Evolutionary conservation across 2,329 filamentous ascomycete species (phyloP).

Genomic region (Stagonosporopsis tanaceti): DNA sequence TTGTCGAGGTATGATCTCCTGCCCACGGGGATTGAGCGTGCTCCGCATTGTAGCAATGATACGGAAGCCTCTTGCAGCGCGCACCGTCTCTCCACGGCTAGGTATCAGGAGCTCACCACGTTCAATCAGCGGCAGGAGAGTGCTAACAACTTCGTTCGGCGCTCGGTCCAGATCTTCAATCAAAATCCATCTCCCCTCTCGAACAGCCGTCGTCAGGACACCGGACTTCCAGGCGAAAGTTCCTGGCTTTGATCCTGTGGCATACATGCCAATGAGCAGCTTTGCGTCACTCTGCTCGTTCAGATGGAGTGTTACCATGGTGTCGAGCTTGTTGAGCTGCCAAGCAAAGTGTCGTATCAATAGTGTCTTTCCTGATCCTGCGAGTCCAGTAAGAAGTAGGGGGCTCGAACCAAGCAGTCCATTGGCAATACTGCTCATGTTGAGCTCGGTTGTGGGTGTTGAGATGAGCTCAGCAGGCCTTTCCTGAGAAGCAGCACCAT

Average conservation of each 20-base stretch:
- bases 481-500: conserved; percentile 39
- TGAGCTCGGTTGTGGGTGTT: conserved; percentile 76
- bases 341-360: conserved; percentile 82
- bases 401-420: conserved; percentile 74
- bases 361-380: conserved; percentile 91
- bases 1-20: conserved; percentile 72
- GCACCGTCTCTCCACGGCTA: conserved; percentile 84
- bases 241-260: conserved; percentile 84
- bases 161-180: conserved; percentile 97
- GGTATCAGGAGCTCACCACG: conserved; percentile 89
- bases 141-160: conserved; percentile 92
- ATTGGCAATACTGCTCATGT: conserved; percentile 73
- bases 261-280: conserved; percentile 92
- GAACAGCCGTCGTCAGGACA: conserved; percentile 91
- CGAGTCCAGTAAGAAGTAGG: conserved; percentile 79
- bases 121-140: conserved; percentile 90
- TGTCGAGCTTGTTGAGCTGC: conserved; percentile 77
- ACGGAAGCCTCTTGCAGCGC: conserved; percentile 83
- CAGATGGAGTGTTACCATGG: conserved; percentile 91
- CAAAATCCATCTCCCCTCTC: conserved; percentile 93
- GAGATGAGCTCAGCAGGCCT: conserved; percentile 56
- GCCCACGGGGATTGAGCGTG: conserved; percentile 68
- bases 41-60: conserved; percentile 92
- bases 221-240: conserved; percentile 93
- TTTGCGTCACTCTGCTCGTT: conserved; percentile 99